Percentiles rank a stretch among this genome's conserved stretches.
Conservation (phyloP, 164 flowering plant species). For the Kingdonia uniflora region DNA sequence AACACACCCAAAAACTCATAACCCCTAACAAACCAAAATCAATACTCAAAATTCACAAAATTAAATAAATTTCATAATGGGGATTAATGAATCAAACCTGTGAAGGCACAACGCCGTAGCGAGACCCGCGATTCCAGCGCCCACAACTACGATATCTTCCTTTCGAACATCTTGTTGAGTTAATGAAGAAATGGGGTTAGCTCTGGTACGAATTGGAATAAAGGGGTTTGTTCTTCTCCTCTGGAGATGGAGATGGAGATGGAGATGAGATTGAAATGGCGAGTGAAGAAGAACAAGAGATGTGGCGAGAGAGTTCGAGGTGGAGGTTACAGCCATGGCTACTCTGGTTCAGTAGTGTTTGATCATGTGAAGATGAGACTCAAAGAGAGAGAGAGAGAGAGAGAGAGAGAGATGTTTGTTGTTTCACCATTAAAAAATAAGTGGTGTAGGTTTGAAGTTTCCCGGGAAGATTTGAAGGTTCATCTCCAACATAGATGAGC, state of each 20-base stretch:
- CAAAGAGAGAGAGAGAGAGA: too few species aligned
- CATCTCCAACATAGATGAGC: too few species aligned
- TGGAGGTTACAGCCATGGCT: too few species aligned
- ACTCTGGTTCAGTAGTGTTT: too few species aligned
- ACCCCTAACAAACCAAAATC: background rate
- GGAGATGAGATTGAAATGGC: constrained; percentile 3
- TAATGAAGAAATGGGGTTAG: constrained; percentile 8
- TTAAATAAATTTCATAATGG: background rate
- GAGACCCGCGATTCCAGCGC: constrained; percentile 87
- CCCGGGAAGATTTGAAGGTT: too few species aligned
- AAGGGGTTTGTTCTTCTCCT: background rate
- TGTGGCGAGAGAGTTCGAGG: background rate
- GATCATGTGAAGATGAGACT: too few species aligned
- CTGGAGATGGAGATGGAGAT: background rate
- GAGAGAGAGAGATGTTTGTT: too few species aligned
- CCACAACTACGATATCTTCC: constrained; percentile 63
- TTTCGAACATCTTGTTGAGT: constrained; percentile 19
- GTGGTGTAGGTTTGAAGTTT: too few species aligned
- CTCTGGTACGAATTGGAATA: constrained; percentile 10
- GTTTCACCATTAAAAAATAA: too few species aligned
- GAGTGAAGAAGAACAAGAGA: constrained; percentile 6
- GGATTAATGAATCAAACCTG: constrained; percentile 24
- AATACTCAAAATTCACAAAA: background rate
- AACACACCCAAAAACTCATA: background rate
- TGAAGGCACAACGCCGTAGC: constrained; percentile 78